Conservation (phyloP, 1,284 basidiomycete genomes). For the Ustilago shanxiensis region DNA sequence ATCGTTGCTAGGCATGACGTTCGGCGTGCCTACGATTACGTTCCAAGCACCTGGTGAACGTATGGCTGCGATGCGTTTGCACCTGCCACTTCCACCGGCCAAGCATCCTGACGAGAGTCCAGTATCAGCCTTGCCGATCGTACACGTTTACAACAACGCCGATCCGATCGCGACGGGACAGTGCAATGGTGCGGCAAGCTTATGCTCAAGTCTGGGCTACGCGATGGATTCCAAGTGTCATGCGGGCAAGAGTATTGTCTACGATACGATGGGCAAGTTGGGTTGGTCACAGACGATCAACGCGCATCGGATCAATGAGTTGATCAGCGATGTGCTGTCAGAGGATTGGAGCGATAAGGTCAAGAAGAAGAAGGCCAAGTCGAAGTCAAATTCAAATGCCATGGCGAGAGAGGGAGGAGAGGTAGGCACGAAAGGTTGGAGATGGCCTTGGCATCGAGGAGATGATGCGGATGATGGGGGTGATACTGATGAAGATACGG, state of each 20-base stretch:
- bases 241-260: conserved; percentile 84
- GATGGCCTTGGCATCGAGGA: conserved; percentile 55
- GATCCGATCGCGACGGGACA: conserved; percentile 76
- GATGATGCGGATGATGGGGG: conserved; percentile 35
- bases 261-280: conserved; percentile 86
- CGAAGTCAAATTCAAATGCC: no score
- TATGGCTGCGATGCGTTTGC: conserved; percentile 85
- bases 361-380: conserved; percentile 45
- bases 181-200: conserved; percentile 61
- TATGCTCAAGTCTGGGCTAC: conserved; percentile 68
- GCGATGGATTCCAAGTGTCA: conserved; percentile 76
- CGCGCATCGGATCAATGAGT: conserved; percentile 81
- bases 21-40: conserved; percentile 88
- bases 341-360: conserved; percentile 79
- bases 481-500: conserved; percentile 45
- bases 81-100: conserved; percentile 79
- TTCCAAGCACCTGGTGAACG: conserved; percentile 93
- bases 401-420: no score
- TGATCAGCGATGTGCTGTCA: conserved; percentile 80
- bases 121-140: conserved; percentile 69
- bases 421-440: conserved; percentile 25
- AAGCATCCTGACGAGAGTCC: conserved; percentile 54
- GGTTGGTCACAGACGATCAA: conserved; percentile 85
- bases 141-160: conserved; percentile 83
- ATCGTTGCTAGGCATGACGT: conserved; percentile 87